Percentiles rank a stretch among this genome's conserved stretches.
Conservation (phyloP, 176 grass and related monocot species). For the Cymbopogon citratus region DNA sequence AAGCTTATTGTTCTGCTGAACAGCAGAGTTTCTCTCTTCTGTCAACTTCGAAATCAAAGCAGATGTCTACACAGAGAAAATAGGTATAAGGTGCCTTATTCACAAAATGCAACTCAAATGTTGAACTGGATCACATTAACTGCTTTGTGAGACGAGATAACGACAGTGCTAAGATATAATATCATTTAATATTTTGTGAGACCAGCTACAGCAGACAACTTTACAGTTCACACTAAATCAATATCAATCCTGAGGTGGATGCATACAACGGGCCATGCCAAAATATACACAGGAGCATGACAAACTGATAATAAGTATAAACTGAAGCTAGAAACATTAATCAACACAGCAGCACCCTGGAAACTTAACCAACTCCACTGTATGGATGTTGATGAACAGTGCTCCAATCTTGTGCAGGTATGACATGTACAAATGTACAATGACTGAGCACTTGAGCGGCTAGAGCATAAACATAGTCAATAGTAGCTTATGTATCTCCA, state of each 20-base stretch:
- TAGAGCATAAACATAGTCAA: neutral
- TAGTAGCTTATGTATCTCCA: neutral
- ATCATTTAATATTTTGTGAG: neutral
- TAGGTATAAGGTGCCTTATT: neutral
- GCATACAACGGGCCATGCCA: neutral
- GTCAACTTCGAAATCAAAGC: slow-evolving; percentile 63
- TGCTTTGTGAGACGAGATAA: neutral
- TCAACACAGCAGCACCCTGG: neutral
- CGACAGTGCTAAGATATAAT: neutral
- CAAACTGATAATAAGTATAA: neutral
- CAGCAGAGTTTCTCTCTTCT: slow-evolving; percentile 64
- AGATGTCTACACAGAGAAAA: slow-evolving; percentile 36
- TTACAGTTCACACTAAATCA: neutral
- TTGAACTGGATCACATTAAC: slow-evolving; percentile 4
- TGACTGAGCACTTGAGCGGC: neutral
- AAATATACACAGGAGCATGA: neutral
- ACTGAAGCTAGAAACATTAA: neutral
- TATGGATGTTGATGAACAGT: neutral
- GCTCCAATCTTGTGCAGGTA: neutral
- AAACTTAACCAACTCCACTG: neutral
- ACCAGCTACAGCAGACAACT: neutral
- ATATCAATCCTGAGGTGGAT: neutral
- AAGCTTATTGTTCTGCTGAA: slow-evolving; percentile 80
- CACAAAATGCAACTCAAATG: neutral
- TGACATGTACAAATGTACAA: neutral